Percentiles rank a stretch among this genome's conserved stretches.
These are phyloP conservation scores for Phytophthora fragariae DNA, from an alignment of 352 stramenopile genomes.

Conservation along the genomic window DNA sequence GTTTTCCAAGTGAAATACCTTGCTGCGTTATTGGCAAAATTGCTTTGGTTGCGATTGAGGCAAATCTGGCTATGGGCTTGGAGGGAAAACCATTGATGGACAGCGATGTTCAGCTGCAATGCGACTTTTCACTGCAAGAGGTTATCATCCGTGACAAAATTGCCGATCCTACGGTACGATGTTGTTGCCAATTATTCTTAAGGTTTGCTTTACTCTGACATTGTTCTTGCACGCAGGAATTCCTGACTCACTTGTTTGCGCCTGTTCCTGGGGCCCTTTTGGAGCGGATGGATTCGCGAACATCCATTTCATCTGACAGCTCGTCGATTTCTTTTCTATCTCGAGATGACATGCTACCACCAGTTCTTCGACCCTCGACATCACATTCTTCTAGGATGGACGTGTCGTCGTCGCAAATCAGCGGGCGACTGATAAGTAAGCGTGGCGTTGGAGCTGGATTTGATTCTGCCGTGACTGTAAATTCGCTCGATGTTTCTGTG, in stretches of 20 bases:
- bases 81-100: slow-evolving; percentile 1
- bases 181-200: slow-evolving; percentile 1
- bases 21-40: slow-evolving; percentile 54
- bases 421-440: slow-evolving; percentile 33
- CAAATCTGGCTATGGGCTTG: slow-evolving; percentile 30
- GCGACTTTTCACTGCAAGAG: slow-evolving; percentile 56
- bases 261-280: slow-evolving; percentile 38
- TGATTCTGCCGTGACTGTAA: slow-evolving; percentile 20
- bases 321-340: slow-evolving; percentile 42
- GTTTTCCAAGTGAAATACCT: slow-evolving; percentile 40
- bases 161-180: slow-evolving; percentile 50
- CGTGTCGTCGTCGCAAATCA: slow-evolving; percentile 39
- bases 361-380: slow-evolving; percentile 21
- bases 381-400: slow-evolving; percentile 33
- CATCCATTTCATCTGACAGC: slow-evolving; percentile 35
- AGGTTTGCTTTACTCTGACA: slow-evolving; percentile 12
- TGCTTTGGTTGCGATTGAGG: slow-evolving; percentile 33
- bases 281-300: slow-evolving; percentile 34
- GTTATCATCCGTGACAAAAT: slow-evolving; percentile 55
- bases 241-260: slow-evolving; percentile 48
- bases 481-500: slow-evolving; percentile 45
- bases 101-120: slow-evolving; percentile 33
- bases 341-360: slow-evolving; percentile 27
- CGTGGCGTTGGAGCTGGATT: slow-evolving; percentile 6
- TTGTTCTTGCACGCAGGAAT: slow-evolving; percentile 40